These are phyloP conservation scores for Mucor saturninus DNA, from an alignment of 371 early-diverging fungal species.

Conservation along the genomic window DNA sequence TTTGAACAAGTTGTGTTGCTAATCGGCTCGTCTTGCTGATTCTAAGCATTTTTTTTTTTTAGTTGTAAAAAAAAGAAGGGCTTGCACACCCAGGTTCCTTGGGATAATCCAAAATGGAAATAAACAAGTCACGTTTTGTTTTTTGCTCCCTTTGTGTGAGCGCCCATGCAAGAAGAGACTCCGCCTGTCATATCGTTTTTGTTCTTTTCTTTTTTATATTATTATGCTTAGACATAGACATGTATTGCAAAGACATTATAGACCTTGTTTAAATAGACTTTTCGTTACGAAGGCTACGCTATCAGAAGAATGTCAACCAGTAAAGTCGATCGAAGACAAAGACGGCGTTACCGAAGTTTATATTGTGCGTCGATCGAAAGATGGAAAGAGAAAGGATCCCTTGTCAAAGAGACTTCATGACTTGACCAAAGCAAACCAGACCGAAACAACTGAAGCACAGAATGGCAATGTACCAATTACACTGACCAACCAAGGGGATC, in stretches of 20 bases:
- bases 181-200: too few species aligned
- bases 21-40: constrained; percentile 9
- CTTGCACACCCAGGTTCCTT: background rate
- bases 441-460: background rate
- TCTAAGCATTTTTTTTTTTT: constrained; percentile 5
- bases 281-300: background rate
- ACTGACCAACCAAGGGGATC: background rate
- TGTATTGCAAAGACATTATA: background rate
- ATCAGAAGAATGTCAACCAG: background rate
- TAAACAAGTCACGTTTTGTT: constrained; percentile 2
- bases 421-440: background rate
- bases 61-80: constrained; percentile 5
- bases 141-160: background rate
- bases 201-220: background rate
- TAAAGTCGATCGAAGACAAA: constrained; percentile 4
- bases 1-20: constrained; percentile 13
- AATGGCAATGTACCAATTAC: background rate
- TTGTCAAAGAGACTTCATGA: constrained; percentile 7
- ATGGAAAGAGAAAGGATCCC: background rate
- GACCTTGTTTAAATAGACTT: background rate
- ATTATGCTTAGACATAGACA: constrained; percentile 9
- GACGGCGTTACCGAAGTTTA: constrained; percentile 11
- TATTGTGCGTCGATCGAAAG: constrained; percentile 4
- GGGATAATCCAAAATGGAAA: background rate
- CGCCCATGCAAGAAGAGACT: background rate